Base-by-base conservation (phyloP, 768 basidiomycete genomes). In the Psilocybe azurescens region DNA sequence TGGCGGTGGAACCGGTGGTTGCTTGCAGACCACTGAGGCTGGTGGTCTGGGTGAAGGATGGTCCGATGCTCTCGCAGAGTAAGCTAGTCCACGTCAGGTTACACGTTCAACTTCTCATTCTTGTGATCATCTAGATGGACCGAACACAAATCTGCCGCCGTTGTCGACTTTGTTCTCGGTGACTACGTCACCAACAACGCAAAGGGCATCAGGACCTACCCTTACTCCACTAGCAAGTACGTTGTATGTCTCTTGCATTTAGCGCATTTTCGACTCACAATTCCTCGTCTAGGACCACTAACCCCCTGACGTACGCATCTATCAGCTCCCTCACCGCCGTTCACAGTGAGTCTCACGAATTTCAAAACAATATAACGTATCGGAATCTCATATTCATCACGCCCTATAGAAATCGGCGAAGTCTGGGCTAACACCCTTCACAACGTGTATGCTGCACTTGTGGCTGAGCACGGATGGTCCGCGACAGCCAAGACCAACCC, bases 41-140 rank as follows among this genome's bases (percentile, higher is more conserved):
- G 86, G 86, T 41, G 88, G 89, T 24, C 82, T 89, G 78, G 88
- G 87, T 61, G 88, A 90, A 78, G 80, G 86, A 20, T 89, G 87
- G 86, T 84, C 83, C 4, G 88, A 88, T 72, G 80, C 79, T 18
- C 70, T 81, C 74, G 78, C 80, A 3, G 75, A 75, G 78, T 80
- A 62, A 18, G 75, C 64, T 38, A 9, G 14, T 51, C 38, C 20
- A 20, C 36, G 32, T 33, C 5, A 58, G 10, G 9, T 16, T 41
- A 24, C 9, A n/a, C 14, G n/a, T 44, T n/a, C n/a, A 13, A 24
- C 41, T 8, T 18, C 47, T 33, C 11, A 14, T 41, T 36, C 11
- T 4, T 24, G 16, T 29, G 39, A 28, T 8, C 29, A 13, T 56
- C 1, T 44, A 80, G 78, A 38, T 81, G 80, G 80, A 72, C 74